Percentiles rank a stretch among this genome's conserved stretches.
These are phyloP conservation scores for Scopulariopsis brevicaulis DNA, from an alignment of 2,329 filamentous ascomycete genomes.

Conservation along the genomic window DNA sequence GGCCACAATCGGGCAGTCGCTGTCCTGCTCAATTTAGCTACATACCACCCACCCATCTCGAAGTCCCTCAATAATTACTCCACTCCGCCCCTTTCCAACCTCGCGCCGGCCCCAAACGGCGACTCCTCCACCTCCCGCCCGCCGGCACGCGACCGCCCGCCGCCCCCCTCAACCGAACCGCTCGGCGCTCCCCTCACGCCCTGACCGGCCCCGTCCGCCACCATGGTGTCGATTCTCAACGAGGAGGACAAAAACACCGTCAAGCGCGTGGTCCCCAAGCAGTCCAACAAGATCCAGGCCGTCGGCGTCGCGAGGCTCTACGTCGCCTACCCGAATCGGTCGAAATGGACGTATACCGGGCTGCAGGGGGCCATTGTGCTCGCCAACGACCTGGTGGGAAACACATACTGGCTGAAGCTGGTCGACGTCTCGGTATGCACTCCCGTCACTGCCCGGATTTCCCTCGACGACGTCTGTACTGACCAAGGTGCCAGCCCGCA, in stretches of 20 bases:
- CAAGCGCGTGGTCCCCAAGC: conserved; percentile 86
- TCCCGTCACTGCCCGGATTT: neutral
- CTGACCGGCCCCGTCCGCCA: conserved; percentile 9
- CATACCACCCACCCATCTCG: neutral
- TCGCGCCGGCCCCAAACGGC: neutral
- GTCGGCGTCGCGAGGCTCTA: conserved; percentile 91
- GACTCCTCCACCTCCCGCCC: neutral
- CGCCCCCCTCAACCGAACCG: neutral
- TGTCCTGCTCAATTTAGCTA: neutral
- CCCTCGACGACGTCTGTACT: conserved; percentile 7
- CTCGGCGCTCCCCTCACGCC: neutral
- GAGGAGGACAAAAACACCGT: conserved; percentile 96
- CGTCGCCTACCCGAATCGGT: conserved; percentile 75
- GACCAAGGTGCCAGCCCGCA: conserved; percentile 40
- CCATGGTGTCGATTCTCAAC: conserved; percentile 59
- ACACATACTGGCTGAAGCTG: conserved; percentile 96
- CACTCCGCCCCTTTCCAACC: neutral
- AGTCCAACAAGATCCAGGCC: conserved; percentile 93
- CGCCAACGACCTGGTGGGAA: conserved; percentile 85
- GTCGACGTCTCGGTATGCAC: conserved; percentile 82
- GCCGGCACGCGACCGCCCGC: neutral
- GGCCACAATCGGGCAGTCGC: neutral
- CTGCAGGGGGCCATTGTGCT: conserved; percentile 86
- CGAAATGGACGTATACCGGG: conserved; percentile 88
- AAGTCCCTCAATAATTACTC: neutral